Base-by-base conservation (phyloP, 768 basidiomycete species). In the Mycena filopes region DNA sequence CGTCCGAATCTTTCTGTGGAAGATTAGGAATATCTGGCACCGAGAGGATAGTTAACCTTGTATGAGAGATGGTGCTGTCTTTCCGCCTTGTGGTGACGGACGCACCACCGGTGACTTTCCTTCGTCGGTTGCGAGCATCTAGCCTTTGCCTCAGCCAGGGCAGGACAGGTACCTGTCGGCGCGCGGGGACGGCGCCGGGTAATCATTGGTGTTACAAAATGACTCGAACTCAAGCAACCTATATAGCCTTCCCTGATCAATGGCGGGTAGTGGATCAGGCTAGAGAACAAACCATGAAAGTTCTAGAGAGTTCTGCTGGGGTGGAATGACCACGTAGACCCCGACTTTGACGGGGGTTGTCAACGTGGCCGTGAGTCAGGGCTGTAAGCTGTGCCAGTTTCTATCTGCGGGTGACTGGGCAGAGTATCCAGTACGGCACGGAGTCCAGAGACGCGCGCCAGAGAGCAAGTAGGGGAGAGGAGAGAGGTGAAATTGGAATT, bases 291-390 rank as follows among this genome's bases (percentile, higher is more conserved):
- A 9, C 10, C 46, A 28, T 48, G 56, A 58, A 58, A 12, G 33
- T 58, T 58, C 56, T 20, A 58, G 56, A 48, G 56, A 58, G 56
- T 58, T 57, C 56, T 47, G 20, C 33, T 4, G 18, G 3, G n/a
- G 42, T 31, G 42, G 11, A n/a, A 36, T 38, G 21, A 31, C 11
- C 51, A 53, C 51, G 51, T 25, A 12, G 45, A 25, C 45, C 45
- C 5, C 10, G 36, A 36, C n/a, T n/a, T n/a, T n/a, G n/a, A n/a
- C n/a, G n/a, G n/a, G n/a, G 36, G 36, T 36, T 36, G 36, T n/a
- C n/a, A n/a, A 36, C 36, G 36, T 36, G 36, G 36, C 36, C 36
- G 36, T 36, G 36, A 36, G 36, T 36, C 36, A 36, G 36, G 36
- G 36, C 10, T 4, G 33, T 12, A 36, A 36, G 36, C 36, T 36